Conservation (phyloP, 805 yeast genomes). For the Yamadazyma philogaea region DNA sequence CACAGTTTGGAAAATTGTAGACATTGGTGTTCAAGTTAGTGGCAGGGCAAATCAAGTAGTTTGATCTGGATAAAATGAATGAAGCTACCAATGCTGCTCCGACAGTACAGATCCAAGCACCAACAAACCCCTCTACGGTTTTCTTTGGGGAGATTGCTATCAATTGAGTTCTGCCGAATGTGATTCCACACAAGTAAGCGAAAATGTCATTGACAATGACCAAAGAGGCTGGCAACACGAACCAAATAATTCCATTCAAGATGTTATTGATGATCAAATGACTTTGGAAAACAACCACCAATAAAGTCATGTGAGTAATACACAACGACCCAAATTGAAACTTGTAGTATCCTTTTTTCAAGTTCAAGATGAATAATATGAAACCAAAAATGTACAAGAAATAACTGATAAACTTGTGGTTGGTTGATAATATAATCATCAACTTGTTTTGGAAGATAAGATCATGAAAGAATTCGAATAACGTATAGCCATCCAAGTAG, state of each 20-base stretch:
- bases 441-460: slow-evolving; percentile 49
- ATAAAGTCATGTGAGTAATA: slow-evolving; percentile 88
- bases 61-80: slow-evolving; percentile 57
- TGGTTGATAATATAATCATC: slow-evolving; percentile 59
- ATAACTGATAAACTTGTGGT: slow-evolving; percentile 83
- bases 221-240: slow-evolving; percentile 83
- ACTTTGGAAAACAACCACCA: slow-evolving; percentile 89
- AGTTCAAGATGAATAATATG: slow-evolving; percentile 82
- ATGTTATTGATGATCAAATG: slow-evolving; percentile 89
- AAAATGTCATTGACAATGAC: slow-evolving; percentile 94
- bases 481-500: slow-evolving; percentile 82
- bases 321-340: slow-evolving; percentile 94
- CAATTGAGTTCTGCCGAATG: slow-evolving; percentile 90
- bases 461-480: slow-evolving; percentile 64
- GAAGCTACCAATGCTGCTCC: slow-evolving; percentile 67
- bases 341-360: slow-evolving; percentile 83
- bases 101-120: slow-evolving; percentile 95
- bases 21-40: slow-evolving; percentile 58
- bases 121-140: slow-evolving; percentile 95
- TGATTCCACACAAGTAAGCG: slow-evolving; percentile 95
- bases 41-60: slow-evolving; percentile 87
- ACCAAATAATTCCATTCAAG: slow-evolving; percentile 90
- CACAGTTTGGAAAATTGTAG: slow-evolving; percentile 67
- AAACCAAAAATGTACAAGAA: slow-evolving; percentile 83
- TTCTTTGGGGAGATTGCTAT: slow-evolving; percentile 94